These are phyloP conservation scores for Aschersonia sp. DNA, from an alignment of 2,329 filamentous ascomycete species.

Conservation along the genomic window DNA sequence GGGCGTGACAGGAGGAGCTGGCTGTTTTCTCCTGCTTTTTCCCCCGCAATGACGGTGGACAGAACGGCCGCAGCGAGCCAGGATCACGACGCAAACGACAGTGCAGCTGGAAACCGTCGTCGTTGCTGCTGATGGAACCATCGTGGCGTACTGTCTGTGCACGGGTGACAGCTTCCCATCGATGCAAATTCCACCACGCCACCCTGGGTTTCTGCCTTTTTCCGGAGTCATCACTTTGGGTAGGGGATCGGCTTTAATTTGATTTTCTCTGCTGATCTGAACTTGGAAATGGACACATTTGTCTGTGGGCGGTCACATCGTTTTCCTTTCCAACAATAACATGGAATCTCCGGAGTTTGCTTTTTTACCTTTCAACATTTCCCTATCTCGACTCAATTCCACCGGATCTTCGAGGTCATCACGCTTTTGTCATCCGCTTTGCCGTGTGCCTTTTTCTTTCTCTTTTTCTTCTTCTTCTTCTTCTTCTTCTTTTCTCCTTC, in stretches of 20 bases:
- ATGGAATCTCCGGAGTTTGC: too few relatives aligned
- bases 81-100: constrained; percentile 7
- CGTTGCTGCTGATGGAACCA: constrained; percentile 14
- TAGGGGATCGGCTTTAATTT: too few relatives aligned
- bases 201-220: too few relatives aligned
- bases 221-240: too few relatives aligned
- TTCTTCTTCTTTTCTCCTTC: background rate
- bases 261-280: too few relatives aligned
- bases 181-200: too few relatives aligned
- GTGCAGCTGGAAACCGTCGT: constrained; percentile 10
- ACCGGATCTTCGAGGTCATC: too few relatives aligned
- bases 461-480: background rate
- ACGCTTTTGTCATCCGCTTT: background rate
- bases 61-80: constrained; percentile 19
- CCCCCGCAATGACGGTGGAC: constrained; percentile 34
- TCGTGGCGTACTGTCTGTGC: background rate
- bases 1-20: constrained; percentile 44
- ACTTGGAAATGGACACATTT: too few relatives aligned
- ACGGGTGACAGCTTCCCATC: background rate
- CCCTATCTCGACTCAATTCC: too few relatives aligned
- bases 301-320: too few relatives aligned
- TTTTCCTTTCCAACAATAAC: too few relatives aligned
- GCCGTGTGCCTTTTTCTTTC: background rate
- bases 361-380: too few relatives aligned
- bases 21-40: constrained; percentile 41